Percentiles rank a stretch among this genome's conserved stretches.
Evolutionary conservation across 2,329 filamentous ascomycete genomes (phyloP).

Genomic region (Calonectria hongkongensis): DNA sequence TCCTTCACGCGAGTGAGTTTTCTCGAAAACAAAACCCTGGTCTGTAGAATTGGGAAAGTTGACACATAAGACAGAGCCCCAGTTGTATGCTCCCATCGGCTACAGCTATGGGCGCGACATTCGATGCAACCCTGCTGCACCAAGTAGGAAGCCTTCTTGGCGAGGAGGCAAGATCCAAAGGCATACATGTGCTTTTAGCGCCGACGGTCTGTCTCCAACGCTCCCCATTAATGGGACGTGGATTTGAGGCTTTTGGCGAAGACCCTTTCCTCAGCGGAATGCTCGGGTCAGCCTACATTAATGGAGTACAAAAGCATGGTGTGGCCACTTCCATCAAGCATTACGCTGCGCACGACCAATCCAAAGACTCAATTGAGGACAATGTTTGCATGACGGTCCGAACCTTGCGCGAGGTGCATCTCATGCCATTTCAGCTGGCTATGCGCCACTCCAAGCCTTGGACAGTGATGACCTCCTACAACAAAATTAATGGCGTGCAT

Average conservation of each 20-base stretch:
- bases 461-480: slow-evolving; percentile 56
- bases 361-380: slow-evolving; percentile 46
- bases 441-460: slow-evolving; percentile 60
- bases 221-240: slow-evolving; percentile 62
- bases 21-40: background rate
- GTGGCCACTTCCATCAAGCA: slow-evolving; percentile 64
- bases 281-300: slow-evolving; percentile 55
- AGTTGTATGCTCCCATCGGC: slow-evolving; percentile 45
- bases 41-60: background rate
- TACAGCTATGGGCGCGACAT: slow-evolving; percentile 73
- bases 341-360: slow-evolving; percentile 62
- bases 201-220: slow-evolving; percentile 62
- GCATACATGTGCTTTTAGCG: slow-evolving; percentile 76
- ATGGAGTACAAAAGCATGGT: slow-evolving; percentile 61
- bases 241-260: slow-evolving; percentile 64
- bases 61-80: background rate
- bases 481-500: slow-evolving; percentile 63
- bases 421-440: slow-evolving; percentile 62
- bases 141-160: slow-evolving; percentile 74
- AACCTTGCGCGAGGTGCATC: slow-evolving; percentile 46
- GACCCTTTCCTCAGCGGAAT: slow-evolving; percentile 63
- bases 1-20: slow-evolving; percentile 41
- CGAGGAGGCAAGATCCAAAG: slow-evolving; percentile 72
- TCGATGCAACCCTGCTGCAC: slow-evolving; percentile 73
- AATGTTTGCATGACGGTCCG: slow-evolving; percentile 35